phyloP scores from a whole-genome alignment of 2,329 filamentous ascomycete genomes.

The Penicillium sp. region DNA sequence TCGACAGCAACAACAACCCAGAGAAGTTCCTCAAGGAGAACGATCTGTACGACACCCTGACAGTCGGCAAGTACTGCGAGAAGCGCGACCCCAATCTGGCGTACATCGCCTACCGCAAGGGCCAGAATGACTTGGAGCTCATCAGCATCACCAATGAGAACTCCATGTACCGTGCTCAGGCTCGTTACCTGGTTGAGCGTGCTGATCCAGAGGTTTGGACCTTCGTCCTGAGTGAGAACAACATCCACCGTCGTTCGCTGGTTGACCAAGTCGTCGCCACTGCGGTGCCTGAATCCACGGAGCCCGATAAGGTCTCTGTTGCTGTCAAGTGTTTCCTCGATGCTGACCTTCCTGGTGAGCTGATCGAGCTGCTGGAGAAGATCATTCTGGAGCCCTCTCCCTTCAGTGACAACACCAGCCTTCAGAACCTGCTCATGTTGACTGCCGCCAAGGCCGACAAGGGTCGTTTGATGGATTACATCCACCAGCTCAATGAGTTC shows the following conservation, averaged over 20 bases:
- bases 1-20: slow-evolving; percentile 95
- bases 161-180: slow-evolving; percentile 98
- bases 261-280: slow-evolving; percentile 95
- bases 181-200: slow-evolving; percentile 86
- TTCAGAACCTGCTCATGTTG: slow-evolving; percentile 94
- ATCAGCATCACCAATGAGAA: slow-evolving; percentile 99
- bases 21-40: slow-evolving; percentile 98
- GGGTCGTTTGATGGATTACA: slow-evolving; percentile 89
- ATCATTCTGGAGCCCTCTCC: slow-evolving; percentile 98
- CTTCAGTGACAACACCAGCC: slow-evolving; percentile 93
- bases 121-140: slow-evolving; percentile 92
- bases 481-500: slow-evolving; percentile 83
- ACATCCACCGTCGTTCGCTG: slow-evolving; percentile 85
- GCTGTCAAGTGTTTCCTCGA: slow-evolving; percentile 90
- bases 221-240: slow-evolving; percentile 93
- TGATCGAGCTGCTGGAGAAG: slow-evolving; percentile 97
- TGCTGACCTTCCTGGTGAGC: slow-evolving; percentile 82
- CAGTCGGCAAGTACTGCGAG: slow-evolving; percentile 95
- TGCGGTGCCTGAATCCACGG: slow-evolving; percentile 84
- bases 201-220: slow-evolving; percentile 86
- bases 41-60: slow-evolving; percentile 87
- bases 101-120: slow-evolving; percentile 92
- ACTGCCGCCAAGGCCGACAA: slow-evolving; percentile 97
- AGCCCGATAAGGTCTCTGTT: slow-evolving; percentile 90
- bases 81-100: slow-evolving; percentile 95